Evolutionary conservation across 805 yeast genomes (phyloP).

Genomic region (Lachancea mirantina): DNA sequence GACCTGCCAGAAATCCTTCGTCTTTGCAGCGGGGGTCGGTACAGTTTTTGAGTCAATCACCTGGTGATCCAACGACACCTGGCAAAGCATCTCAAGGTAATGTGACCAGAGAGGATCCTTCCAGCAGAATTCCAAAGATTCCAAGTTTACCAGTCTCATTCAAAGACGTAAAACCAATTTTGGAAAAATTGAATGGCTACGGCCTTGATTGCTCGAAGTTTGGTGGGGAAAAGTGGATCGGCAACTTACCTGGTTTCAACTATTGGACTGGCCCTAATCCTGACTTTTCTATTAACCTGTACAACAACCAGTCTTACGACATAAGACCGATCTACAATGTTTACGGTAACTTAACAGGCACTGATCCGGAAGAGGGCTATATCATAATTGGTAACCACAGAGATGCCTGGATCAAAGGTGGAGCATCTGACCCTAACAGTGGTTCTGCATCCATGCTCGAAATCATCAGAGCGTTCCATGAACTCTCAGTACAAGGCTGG

Average conservation of each 20-base stretch:
- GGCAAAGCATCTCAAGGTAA: constrained; percentile 50
- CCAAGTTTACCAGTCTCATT: constrained; percentile 68
- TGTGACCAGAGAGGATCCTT: constrained; percentile 44
- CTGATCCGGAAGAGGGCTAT: constrained; percentile 40
- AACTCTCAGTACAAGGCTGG: constrained; percentile 50
- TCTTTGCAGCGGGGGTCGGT: constrained; percentile 74
- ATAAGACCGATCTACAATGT: constrained; percentile 58
- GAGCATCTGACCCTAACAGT: constrained; percentile 74
- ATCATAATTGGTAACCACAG: constrained; percentile 69
- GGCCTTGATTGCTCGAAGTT: constrained; percentile 39
- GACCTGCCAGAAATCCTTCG: constrained; percentile 72
- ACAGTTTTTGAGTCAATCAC: constrained; percentile 49
- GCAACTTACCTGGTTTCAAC: constrained; percentile 37
- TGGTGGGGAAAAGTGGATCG: constrained; percentile 38
- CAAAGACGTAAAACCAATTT: constrained; percentile 55
- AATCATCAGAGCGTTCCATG: constrained; percentile 52
- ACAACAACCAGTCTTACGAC: constrained; percentile 54
- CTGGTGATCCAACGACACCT: constrained; percentile 79
- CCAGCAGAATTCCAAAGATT: constrained; percentile 48
- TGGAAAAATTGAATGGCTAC: constrained; percentile 49
- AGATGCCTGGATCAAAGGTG: constrained; percentile 75
- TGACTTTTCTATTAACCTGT: constrained; percentile 42
- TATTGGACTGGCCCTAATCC: constrained; percentile 50
- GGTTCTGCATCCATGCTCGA: constrained; percentile 64
- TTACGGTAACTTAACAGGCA: constrained; percentile 53